A percentile compares a stretch with the other conserved stretches of the same genome.
Conservation (phyloP, 2,329 filamentous ascomycete genomes). For the Pezicula radicicola region DNA sequence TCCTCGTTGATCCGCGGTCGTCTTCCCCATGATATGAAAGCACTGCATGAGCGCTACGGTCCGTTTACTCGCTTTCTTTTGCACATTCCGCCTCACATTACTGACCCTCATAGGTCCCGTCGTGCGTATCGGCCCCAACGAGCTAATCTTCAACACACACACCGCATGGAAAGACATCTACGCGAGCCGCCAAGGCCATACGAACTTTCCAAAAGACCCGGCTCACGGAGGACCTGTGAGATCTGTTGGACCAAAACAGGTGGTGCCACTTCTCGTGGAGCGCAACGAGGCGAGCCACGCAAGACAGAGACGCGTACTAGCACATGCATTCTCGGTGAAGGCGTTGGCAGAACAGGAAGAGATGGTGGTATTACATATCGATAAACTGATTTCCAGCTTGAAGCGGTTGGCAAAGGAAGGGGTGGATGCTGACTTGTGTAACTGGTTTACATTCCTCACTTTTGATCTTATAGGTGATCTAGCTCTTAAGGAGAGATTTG, state of each 20-base stretch:
- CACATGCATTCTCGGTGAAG: constrained; percentile 29
- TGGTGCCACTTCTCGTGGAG: constrained; percentile 31
- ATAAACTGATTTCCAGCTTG: constrained; percentile 25
- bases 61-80: no score
- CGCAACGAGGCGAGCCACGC: constrained; percentile 29
- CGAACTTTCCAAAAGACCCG: constrained; percentile 28
- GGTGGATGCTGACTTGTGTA: constrained; percentile 21
- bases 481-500: constrained; percentile 42
- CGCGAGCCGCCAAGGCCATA: constrained; percentile 20
- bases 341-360: constrained; percentile 32
- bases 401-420: constrained; percentile 9
- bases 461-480: constrained; percentile 44
- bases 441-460: constrained; percentile 34
- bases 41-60: constrained; percentile 21
- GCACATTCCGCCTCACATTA: no score
- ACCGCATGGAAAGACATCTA: constrained; percentile 30
- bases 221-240: constrained; percentile 28
- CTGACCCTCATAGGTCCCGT: no score
- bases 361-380: constrained; percentile 26
- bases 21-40: constrained; percentile 15
- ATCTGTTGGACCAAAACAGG: constrained; percentile 28
- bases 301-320: constrained; percentile 31
- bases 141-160: constrained; percentile 27
- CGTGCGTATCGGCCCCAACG: constrained; percentile 28
- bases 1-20: not conserved